phyloP scores from a whole-genome alignment of 805 yeast genomes.

The Priceomyces castillae region DNA sequence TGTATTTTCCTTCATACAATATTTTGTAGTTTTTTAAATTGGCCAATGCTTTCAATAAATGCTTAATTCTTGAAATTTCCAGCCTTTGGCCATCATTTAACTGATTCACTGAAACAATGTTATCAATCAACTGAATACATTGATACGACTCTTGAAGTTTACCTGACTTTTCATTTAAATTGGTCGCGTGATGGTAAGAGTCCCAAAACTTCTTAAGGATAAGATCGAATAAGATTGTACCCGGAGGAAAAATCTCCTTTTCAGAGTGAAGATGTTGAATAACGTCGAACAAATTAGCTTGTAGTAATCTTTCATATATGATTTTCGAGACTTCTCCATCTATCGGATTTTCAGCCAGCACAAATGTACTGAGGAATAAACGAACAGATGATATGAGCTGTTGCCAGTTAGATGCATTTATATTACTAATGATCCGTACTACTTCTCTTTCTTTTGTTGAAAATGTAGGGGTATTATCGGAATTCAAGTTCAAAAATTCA shows the following conservation, averaged over 20 bases:
- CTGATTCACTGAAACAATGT: slow-evolving; percentile 3
- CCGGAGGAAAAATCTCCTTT: slow-evolving; percentile 8
- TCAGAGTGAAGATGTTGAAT: slow-evolving; percentile 14
- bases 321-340: slow-evolving; percentile 16
- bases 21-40: slow-evolving; percentile 37
- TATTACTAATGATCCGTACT: slow-evolving; percentile 20
- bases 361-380: slow-evolving; percentile 22
- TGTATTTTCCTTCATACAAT: slow-evolving; percentile 27
- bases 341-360: slow-evolving; percentile 9
- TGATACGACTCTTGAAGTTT: slow-evolving; percentile 22
- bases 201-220: slow-evolving; percentile 33
- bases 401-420: slow-evolving; percentile 20
- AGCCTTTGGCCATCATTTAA: slow-evolving; percentile 4
- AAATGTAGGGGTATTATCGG: slow-evolving; percentile 9
- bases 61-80: slow-evolving; percentile 24
- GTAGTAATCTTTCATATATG: slow-evolving; percentile 29
- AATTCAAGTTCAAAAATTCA: slow-evolving; percentile 26
- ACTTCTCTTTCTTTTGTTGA: slow-evolving; percentile 26
- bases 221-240: slow-evolving; percentile 14
- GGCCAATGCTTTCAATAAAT: slow-evolving; percentile 34
- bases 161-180: slow-evolving; percentile 34
- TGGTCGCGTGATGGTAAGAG: slow-evolving; percentile 26
- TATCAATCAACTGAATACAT: slow-evolving; percentile 28
- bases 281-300: slow-evolving; percentile 25
- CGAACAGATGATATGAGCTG: slow-evolving; percentile 18